Conservation (phyloP, 208 protist genomes). For the Leishmania martiniquensis region DNA sequence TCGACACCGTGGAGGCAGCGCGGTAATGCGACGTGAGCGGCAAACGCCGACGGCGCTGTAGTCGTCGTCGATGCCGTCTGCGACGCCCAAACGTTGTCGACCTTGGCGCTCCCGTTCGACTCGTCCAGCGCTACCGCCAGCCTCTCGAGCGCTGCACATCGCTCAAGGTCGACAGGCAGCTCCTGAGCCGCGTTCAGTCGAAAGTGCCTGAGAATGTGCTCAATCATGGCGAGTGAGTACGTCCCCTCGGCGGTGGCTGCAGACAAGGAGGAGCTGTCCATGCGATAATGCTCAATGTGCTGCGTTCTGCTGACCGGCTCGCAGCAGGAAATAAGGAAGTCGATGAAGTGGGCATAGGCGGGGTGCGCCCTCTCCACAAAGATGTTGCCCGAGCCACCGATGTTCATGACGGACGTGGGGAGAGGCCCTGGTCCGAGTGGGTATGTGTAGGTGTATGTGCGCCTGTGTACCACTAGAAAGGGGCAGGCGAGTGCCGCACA, state of each 20-base stretch:
- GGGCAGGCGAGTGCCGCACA: not conserved
- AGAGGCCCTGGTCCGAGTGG: not conserved
- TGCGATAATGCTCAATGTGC: slow-evolving; percentile 82
- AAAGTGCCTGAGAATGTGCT: slow-evolving; percentile 75
- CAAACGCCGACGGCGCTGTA: not conserved
- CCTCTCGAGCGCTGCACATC: slow-evolving; percentile 42
- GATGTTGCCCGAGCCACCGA: slow-evolving; percentile 66
- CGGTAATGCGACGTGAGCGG: slow-evolving; percentile 16
- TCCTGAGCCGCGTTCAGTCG: slow-evolving; percentile 54
- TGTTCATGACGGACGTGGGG: slow-evolving; percentile 43
- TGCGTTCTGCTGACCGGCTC: slow-evolving; percentile 88
- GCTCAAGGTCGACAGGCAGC: slow-evolving; percentile 66
- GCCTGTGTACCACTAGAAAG: too few relatives aligned
- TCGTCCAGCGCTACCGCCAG: slow-evolving; percentile 34
- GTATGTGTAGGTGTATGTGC: not conserved
- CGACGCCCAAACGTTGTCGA: not conserved
- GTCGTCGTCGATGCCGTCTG: not conserved
- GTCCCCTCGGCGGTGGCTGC: slow-evolving; percentile 86
- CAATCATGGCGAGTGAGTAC: slow-evolving; percentile 86
- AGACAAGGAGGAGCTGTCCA: slow-evolving; percentile 80
- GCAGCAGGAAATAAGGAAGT: slow-evolving; percentile 90
- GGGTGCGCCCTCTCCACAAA: slow-evolving; percentile 78
- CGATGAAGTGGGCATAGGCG: slow-evolving; percentile 66
- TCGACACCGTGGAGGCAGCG: slow-evolving; percentile 11
- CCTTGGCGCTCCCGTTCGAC: not conserved